Evolutionary conservation across 2,329 filamentous ascomycete species (phyloP).

Genomic region (Beauveria scarabaeidicola): DNA sequence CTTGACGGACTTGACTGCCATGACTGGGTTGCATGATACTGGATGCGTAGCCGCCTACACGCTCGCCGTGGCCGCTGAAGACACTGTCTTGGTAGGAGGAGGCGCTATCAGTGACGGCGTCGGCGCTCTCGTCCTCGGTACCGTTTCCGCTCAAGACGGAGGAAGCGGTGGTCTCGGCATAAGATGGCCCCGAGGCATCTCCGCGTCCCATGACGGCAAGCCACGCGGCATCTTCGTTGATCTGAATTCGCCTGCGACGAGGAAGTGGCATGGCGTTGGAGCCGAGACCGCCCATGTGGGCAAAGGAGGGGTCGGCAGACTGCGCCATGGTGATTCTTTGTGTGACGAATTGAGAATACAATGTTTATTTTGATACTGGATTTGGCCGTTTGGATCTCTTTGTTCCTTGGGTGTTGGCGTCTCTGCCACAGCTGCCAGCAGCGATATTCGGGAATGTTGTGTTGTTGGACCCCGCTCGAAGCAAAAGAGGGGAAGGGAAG

Average conservation of each 20-base stretch:
- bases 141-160: too few relatives aligned
- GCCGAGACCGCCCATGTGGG: not conserved
- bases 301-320: not conserved
- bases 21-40: not conserved
- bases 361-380: not conserved
- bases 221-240: too few relatives aligned
- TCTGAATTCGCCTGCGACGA: not conserved
- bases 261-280: not conserved
- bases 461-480: not conserved
- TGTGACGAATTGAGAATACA: not conserved
- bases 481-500: not conserved
- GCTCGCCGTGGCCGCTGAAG: too few relatives aligned
- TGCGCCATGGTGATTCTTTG: not conserved
- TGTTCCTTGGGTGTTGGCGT: not conserved
- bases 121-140: not conserved
- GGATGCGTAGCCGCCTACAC: not conserved
- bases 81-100: too few relatives aligned
- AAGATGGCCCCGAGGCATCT: too few relatives aligned
- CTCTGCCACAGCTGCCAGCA: not conserved
- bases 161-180: too few relatives aligned
- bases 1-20: too few relatives aligned
- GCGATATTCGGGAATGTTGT: not conserved
- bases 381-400: not conserved
- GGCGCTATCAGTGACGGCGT: not conserved
- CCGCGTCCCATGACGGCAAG: too few relatives aligned